Evolutionary conservation across 805 yeast species (phyloP).

Genomic region (Yamadazyma nakazawae): DNA sequence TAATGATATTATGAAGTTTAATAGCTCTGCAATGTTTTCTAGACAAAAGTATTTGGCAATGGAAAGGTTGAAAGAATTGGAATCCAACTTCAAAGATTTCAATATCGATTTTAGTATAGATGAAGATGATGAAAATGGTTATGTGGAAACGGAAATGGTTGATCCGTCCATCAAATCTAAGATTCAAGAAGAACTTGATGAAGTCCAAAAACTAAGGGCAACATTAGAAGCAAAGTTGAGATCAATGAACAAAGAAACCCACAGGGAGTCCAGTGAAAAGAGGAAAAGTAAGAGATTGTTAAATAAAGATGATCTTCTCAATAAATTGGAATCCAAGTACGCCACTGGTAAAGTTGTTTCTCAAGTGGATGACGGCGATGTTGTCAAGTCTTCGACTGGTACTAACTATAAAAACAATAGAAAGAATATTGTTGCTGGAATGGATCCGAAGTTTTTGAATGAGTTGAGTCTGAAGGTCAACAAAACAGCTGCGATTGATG

Average conservation of each 20-base stretch:
- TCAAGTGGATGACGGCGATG: conserved; percentile 9
- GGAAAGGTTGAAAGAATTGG: conserved; percentile 69
- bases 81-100: conserved; percentile 60
- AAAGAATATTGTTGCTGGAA: conserved; percentile 32
- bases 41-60: conserved; percentile 64
- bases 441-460: conserved; percentile 49
- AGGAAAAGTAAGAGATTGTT: conserved; percentile 14
- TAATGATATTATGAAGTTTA: conserved; percentile 69
- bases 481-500: conserved; percentile 37
- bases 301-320: conserved; percentile 16
- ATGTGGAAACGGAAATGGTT: conserved; percentile 16
- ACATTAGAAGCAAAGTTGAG: conserved; percentile 39
- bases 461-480: conserved; percentile 52
- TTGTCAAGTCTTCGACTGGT: conserved; percentile 10
- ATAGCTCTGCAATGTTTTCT: conserved; percentile 55
- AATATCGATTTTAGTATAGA: conserved; percentile 48
- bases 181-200: conserved; percentile 39
- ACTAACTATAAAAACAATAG: conserved; percentile 25
- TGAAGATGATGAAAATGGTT: conserved; percentile 9
- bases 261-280: conserved; percentile 13
- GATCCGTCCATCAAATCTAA: conserved; percentile 36
- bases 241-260: conserved; percentile 17
- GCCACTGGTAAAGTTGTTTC: conserved; percentile 40
- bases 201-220: conserved; percentile 39
- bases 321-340: conserved; percentile 43